These are phyloP conservation scores for Mrakia hoshinonis DNA, from an alignment of 768 basidiomycete species.

Conservation along the genomic window DNA sequence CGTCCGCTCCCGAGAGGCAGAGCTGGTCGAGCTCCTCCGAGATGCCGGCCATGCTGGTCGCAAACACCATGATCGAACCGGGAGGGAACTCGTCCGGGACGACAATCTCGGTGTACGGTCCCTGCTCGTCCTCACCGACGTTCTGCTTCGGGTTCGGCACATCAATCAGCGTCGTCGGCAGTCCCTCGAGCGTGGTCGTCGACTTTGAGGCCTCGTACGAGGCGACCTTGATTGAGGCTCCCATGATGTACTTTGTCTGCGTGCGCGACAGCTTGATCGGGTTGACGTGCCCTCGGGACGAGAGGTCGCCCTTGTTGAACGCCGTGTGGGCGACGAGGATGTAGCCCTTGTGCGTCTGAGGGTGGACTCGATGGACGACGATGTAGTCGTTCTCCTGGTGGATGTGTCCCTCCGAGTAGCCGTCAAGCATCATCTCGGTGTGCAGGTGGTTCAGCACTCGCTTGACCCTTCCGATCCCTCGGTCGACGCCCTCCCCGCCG, in stretches of 20 bases:
- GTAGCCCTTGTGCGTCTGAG: slow-evolving; percentile 81
- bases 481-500: slow-evolving; percentile 43
- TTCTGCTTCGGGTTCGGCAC: slow-evolving; percentile 54
- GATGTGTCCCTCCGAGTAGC: slow-evolving; percentile 85
- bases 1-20: slow-evolving; percentile 61
- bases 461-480: slow-evolving; percentile 46
- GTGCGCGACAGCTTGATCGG: slow-evolving; percentile 76
- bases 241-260: slow-evolving; percentile 68
- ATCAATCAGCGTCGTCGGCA: slow-evolving; percentile 60
- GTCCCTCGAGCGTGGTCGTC: slow-evolving; percentile 54
- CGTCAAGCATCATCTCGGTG: slow-evolving; percentile 80
- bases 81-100: slow-evolving; percentile 91
- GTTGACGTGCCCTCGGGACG: slow-evolving; percentile 70
- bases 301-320: slow-evolving; percentile 64
- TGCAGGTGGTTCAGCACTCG: slow-evolving; percentile 77
- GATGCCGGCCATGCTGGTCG: slow-evolving; percentile 68
- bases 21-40: slow-evolving; percentile 63
- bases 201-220: slow-evolving; percentile 53
- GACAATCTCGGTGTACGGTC: slow-evolving; percentile 64
- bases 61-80: slow-evolving; percentile 86
- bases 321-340: slow-evolving; percentile 85
- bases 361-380: slow-evolving; percentile 82
- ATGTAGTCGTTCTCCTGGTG: slow-evolving; percentile 98
- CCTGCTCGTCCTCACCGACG: slow-evolving; percentile 57
- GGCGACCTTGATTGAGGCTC: slow-evolving; percentile 60